These are phyloP conservation scores for Lyophyllum decastes DNA, from an alignment of 768 basidiomycete genomes.

Conservation along the genomic window DNA sequence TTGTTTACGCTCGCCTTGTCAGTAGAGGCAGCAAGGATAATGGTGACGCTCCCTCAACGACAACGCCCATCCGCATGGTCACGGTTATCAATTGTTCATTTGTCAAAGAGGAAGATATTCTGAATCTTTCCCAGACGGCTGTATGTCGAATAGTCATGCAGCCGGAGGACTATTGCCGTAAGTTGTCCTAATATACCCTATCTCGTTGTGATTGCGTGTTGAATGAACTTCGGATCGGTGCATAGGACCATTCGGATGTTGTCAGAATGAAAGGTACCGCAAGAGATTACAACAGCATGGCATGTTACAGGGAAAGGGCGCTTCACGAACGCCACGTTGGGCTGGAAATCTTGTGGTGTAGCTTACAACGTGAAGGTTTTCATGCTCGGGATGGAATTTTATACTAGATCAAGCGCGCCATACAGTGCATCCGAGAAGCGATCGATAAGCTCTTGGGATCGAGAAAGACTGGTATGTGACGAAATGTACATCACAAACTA, in stretches of 20 bases:
- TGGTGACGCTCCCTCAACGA: background rate
- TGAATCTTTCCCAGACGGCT: conserved; percentile 48
- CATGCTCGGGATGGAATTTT: background rate
- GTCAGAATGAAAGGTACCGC: conserved; percentile 56
- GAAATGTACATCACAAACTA: conserved; percentile 46
- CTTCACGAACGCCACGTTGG: background rate
- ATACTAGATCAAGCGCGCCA: background rate
- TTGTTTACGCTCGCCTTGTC: conserved; percentile 42
- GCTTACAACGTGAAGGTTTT: background rate
- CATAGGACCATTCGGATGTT: conserved; percentile 49
- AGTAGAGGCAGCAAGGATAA: background rate
- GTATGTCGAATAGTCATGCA: conserved; percentile 48
- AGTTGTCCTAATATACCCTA: conserved; percentile 23
- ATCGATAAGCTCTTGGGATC: too few relatives aligned
- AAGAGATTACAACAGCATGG: conserved; percentile 44
- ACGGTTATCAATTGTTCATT: conserved; percentile 59
- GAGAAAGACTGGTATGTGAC: background rate
- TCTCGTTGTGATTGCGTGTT: background rate
- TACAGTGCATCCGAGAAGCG: too few relatives aligned
- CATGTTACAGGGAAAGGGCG: background rate
- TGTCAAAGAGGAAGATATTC: conserved; percentile 54
- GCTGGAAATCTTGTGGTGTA: background rate
- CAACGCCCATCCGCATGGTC: conserved; percentile 39
- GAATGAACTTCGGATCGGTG: conserved; percentile 3
- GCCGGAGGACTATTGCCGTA: conserved; percentile 55